Conservation (phyloP, 768 basidiomycete genomes). For the Hysterangium stoloniferum region DNA sequence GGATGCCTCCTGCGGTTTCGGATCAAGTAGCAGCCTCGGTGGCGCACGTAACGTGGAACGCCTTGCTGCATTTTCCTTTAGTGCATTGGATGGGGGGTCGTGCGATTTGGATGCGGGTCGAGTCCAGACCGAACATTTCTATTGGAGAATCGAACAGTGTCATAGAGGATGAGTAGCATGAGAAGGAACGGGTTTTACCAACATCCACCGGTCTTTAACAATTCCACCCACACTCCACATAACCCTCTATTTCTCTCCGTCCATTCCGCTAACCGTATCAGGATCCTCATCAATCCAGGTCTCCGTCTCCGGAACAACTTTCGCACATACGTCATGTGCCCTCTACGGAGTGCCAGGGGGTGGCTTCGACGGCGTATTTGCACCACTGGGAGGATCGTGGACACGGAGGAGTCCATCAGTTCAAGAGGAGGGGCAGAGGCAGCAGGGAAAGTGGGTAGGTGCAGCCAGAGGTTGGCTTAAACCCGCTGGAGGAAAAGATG, state of each 20-base stretch:
- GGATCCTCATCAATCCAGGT: too few relatives aligned
- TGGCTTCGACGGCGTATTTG: slow-evolving; percentile 22
- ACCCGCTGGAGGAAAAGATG: background rate
- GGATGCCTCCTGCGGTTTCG: too few relatives aligned
- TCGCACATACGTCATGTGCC: slow-evolving; percentile 78
- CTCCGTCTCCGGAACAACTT: slow-evolving; percentile 64
- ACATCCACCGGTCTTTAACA: slow-evolving; percentile 85
- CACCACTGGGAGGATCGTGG: slow-evolving; percentile 53
- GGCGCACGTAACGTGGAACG: slow-evolving; percentile 92
- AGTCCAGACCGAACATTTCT: slow-evolving; percentile 91
- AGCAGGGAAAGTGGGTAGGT: too few relatives aligned
- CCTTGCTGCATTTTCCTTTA: too few relatives aligned
- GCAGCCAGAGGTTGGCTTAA: too few relatives aligned
- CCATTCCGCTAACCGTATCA: slow-evolving; percentile 26
- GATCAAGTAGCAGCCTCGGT: too few relatives aligned
- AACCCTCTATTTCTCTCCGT: slow-evolving; percentile 32
- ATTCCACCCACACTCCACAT: slow-evolving; percentile 85
- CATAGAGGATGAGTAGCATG: too few relatives aligned
- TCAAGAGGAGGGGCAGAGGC: slow-evolving; percentile 41
- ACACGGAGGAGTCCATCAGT: slow-evolving; percentile 53
- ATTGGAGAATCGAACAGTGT: slow-evolving; percentile 1
- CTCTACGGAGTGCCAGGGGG: slow-evolving; percentile 41
- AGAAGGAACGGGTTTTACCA: slow-evolving; percentile 46
- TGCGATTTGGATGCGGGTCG: slow-evolving; percentile 58
- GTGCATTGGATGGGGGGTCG: slow-evolving; percentile 83